Percentiles rank a stretch among this genome's conserved stretches.
phyloP scores from a whole-genome alignment of 805 yeast genomes.

The Candida nemodendra region DNA sequence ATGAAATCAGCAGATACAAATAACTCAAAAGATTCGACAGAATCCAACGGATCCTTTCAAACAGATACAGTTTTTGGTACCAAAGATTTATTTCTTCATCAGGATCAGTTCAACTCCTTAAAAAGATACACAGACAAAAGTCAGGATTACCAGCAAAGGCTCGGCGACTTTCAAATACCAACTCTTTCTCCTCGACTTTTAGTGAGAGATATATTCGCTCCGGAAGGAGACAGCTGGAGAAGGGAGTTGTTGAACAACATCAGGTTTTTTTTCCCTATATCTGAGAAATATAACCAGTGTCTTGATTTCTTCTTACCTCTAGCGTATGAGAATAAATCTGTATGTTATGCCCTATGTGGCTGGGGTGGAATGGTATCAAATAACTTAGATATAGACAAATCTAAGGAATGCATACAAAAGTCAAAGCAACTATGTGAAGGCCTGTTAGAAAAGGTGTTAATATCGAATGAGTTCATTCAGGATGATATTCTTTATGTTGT shows the following conservation, averaged over 20 bases:
- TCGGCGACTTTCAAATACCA: too few species aligned
- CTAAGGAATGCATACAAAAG: slow-evolving; percentile 7
- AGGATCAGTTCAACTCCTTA: too few species aligned
- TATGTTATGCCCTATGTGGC: slow-evolving; percentile 16
- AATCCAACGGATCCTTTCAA: too few species aligned
- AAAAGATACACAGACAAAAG: background rate
- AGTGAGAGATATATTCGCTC: too few species aligned
- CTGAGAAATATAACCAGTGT: slow-evolving; percentile 13
- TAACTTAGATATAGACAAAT: slow-evolving; percentile 4
- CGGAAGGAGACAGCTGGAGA: slow-evolving; percentile 9
- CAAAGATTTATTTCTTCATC: background rate
- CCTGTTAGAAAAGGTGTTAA: slow-evolving; percentile 1
- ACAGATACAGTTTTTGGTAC: too few species aligned
- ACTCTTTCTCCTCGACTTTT: too few species aligned
- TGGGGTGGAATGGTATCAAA: slow-evolving; percentile 15
- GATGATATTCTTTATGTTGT: slow-evolving; percentile 15
- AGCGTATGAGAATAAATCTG: slow-evolving; percentile 7
- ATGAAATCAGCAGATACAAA: too few species aligned
- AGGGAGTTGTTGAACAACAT: slow-evolving; percentile 8
- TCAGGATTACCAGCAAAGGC: too few species aligned
- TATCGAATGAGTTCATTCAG: slow-evolving; percentile 1
- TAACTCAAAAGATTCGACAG: too few species aligned
- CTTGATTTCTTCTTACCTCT: slow-evolving; percentile 12
- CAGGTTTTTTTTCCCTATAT: slow-evolving; percentile 1
- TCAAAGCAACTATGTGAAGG: slow-evolving; percentile 7